Evolutionary conservation across 1,284 basidiomycete genomes (phyloP), one percentile per base, ranked within the genome.

Genomic region (Cutaneotrichosporon spelunceum): DNA sequence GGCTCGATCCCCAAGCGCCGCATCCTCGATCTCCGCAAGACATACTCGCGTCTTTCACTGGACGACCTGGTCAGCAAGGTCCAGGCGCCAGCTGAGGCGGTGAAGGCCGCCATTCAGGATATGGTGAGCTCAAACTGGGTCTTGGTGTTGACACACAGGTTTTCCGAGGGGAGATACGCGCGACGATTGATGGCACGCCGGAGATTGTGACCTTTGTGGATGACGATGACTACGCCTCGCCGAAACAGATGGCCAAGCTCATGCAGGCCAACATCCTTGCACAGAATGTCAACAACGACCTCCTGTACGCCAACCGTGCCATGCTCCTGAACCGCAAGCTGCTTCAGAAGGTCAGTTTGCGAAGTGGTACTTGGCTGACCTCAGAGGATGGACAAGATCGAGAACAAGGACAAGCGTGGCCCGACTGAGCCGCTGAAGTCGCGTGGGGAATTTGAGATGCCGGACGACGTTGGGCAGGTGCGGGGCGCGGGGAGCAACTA

Each of bases 1-100:
- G 59, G 42, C 16, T 72, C 73, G 7, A 70, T 75, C 36, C 62
- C 70, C 13, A 69, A 64, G 42, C 61, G 70, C 27, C 60, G 67
- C 39, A 74, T 78, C 21, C 56, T 73, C n/a, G 65, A 66, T 21
- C 48, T 73, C 26, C 68, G 67, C 30, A 56, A 65, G 39, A 69
- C 66, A 1, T 78, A 73, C 62, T 71, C 73, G 16, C 62, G 72
- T 13, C 50, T 78, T 57, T 68, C 67, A 0, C 53, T 74, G 1
- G 53, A 52, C 3, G 67, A 72, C 47, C 67, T 77, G 0, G 66
- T 68, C 4, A 23, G 11, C 13, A 69, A 71, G 55, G 61, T 72
- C 19, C 67, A 67, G 2, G 39, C 62, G 2, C 19, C 27, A 0
- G 53, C 24, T 19, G 62, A 59, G 29, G 39, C 44, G 4, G 57